Evolutionary conservation across 805 yeast genomes (phyloP).

Genomic region (Tetrapisispora namnaoensis): DNA sequence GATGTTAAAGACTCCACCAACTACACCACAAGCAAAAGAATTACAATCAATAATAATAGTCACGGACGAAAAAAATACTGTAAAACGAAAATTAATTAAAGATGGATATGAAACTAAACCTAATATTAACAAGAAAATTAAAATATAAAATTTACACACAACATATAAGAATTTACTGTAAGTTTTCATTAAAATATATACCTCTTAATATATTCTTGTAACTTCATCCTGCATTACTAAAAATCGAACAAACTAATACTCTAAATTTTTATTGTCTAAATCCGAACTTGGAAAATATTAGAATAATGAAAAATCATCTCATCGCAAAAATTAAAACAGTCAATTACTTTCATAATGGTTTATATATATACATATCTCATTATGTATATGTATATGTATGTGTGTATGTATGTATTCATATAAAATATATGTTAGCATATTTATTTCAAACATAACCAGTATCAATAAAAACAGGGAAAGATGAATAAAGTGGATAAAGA

Average conservation of each 20-base stretch:
- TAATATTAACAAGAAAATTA: background rate
- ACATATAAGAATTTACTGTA: too few species aligned
- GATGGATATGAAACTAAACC: background rate
- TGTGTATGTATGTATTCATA: background rate
- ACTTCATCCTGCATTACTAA: background rate
- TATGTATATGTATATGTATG: background rate
- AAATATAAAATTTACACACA: background rate
- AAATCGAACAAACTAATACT: background rate
- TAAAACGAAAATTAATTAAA: conserved; percentile 1
- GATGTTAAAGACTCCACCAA: conserved; percentile 5
- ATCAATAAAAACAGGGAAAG: background rate
- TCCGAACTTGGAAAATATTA: background rate
- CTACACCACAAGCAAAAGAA: conserved; percentile 2
- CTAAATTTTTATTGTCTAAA: background rate
- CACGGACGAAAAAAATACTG: background rate
- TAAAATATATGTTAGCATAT: too few species aligned
- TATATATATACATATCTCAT: background rate
- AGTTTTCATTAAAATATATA: too few species aligned
- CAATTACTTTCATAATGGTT: background rate
- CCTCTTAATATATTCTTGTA: background rate
- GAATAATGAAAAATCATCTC: background rate
- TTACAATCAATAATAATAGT: background rate
- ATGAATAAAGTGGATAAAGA: conserved; percentile 22
- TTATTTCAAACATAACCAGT: too few species aligned
- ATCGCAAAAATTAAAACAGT: background rate